Base-by-base conservation (phyloP, 2,329 filamentous ascomycete genomes). In the Penicillium sp. region DNA sequence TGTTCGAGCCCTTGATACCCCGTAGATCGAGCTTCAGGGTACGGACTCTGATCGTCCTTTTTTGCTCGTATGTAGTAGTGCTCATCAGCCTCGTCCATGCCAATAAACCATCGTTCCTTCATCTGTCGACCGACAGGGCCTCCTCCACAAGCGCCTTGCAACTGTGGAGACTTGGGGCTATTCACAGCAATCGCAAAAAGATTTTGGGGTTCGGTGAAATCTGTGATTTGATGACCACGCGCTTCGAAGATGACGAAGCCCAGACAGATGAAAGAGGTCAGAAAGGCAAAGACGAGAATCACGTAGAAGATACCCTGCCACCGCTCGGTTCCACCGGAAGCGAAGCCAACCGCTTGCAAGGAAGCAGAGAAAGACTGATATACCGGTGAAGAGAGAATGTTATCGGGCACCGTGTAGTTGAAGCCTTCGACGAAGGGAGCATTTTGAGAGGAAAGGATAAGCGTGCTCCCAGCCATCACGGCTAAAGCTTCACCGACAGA, bases 151-250 rank as follows among this genome's bases (percentile, higher is more conserved):
- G 78, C 81, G 0, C 86, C 86, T 0, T 79, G 76, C n/a, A 88
- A 65, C 3, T 78, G 73, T 2, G 79, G 70, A 5, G 78, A 82
- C 0, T 82, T 81, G 0, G 85, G 85, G 28, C 80, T 84, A 69
- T 92, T 92, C 54, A 93, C 80, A 1, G 89, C 88, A 0, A 92
- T 75, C 0, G 86, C 81, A 67, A 93, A 92, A 2, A 92, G 77
- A 69, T 92, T 92, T 55, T 88, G 86, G 0, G 90, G 89, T 68
- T 94, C 90, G 0, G 87, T 90, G 69, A 90, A 92, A 76, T 94
- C 91, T 0, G 89, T 92, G 7, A 94, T 85, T 22, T 91, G 82
- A 0, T 85, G 84, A 0, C 78, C 78, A 5, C 78, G 71, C 63
- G 83, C 69, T 55, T 85, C 79, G 49, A 84, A 69, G 53, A 88